Percentiles rank a stretch among this genome's conserved stretches.
These are phyloP conservation scores for Xylariomycetidae sp. DNA, from an alignment of 2,329 filamentous ascomycete species.

Conservation along the genomic window DNA sequence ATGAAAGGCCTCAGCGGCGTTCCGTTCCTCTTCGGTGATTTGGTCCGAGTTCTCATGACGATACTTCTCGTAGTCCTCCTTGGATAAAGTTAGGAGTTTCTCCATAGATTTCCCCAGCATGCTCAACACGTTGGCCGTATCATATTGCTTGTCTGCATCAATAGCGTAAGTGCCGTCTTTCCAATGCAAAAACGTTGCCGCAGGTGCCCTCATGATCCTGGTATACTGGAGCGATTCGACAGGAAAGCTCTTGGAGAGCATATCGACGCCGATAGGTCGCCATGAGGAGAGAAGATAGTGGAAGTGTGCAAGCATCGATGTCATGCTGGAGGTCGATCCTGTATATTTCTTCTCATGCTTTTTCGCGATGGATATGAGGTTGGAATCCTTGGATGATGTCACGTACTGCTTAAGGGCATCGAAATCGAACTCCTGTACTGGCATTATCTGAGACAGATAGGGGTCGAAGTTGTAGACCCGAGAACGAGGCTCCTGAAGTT, in stretches of 20 bases:
- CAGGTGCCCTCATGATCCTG: slow-evolving; percentile 64
- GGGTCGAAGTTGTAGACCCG: slow-evolving; percentile 96
- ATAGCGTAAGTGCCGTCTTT: slow-evolving; percentile 88
- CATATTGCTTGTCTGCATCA: slow-evolving; percentile 91
- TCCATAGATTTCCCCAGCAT: slow-evolving; percentile 96
- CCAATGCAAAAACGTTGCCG: slow-evolving; percentile 76
- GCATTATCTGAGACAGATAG: slow-evolving; percentile 90
- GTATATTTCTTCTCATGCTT: slow-evolving; percentile 73
- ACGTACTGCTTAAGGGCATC: slow-evolving; percentile 79
- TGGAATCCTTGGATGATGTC: slow-evolving; percentile 80
- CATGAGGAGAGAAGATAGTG: slow-evolving; percentile 86
- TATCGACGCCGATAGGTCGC: slow-evolving; percentile 64
- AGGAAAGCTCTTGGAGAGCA: slow-evolving; percentile 64
- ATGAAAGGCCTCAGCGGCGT: slow-evolving; percentile 74
- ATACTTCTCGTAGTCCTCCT: slow-evolving; percentile 81
- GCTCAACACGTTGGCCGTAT: slow-evolving; percentile 78
- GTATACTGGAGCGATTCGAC: slow-evolving; percentile 65
- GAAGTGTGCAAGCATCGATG: slow-evolving; percentile 78
- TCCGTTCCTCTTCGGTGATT: slow-evolving; percentile 66
- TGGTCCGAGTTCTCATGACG: slow-evolving; percentile 63
- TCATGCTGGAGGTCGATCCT: slow-evolving; percentile 97
- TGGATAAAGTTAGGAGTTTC: slow-evolving; percentile 82
- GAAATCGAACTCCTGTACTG: slow-evolving; percentile 88
- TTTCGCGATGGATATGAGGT: slow-evolving; percentile 64
- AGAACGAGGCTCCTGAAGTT: slow-evolving; percentile 82